These are phyloP conservation scores for Neonectria magnoliae DNA, from an alignment of 2,329 filamentous ascomycete genomes.

Conservation along the genomic window DNA sequence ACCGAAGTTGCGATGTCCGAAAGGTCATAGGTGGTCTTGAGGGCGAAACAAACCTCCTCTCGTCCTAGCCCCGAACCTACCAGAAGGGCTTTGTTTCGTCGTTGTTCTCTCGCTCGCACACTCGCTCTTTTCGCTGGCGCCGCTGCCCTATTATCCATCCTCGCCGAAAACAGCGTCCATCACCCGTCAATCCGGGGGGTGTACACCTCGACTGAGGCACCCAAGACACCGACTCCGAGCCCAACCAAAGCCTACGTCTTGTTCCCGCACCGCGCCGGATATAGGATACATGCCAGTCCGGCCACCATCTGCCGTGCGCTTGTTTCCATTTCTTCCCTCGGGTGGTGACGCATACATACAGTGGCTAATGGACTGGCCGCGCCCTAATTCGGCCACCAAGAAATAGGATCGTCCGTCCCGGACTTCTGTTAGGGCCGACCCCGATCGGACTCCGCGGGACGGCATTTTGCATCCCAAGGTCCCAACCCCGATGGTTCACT, in stretches of 20 bases:
- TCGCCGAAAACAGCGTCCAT: not conserved
- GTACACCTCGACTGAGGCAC: not conserved
- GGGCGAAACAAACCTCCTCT: not conserved
- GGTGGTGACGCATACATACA: constrained; percentile 8
- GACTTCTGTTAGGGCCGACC: constrained; percentile 40
- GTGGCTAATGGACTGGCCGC: not conserved
- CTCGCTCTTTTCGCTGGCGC: not conserved
- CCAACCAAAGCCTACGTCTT: not conserved
- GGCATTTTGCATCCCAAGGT: constrained; percentile 20
- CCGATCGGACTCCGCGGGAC: constrained; percentile 39
- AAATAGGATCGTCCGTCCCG: constrained; percentile 20
- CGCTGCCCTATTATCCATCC: not conserved
- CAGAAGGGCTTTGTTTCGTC: not conserved
- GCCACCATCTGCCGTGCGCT: constrained; percentile 22
- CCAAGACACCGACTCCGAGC: not conserved
- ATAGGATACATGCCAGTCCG: constrained; percentile 27
- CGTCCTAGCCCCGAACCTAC: not conserved
- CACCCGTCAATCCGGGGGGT: not conserved
- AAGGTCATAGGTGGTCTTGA: not conserved
- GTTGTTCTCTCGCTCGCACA: not conserved
- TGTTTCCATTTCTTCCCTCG: not conserved
- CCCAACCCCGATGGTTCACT: not conserved
- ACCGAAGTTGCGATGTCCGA: not conserved
- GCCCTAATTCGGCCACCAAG: not conserved
- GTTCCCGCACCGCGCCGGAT: constrained; percentile 26